Evolutionary conservation across 805 yeast genomes (phyloP), one percentile per base, ranked within the genome.

Genomic region (Barnettozyma californica): DNA sequence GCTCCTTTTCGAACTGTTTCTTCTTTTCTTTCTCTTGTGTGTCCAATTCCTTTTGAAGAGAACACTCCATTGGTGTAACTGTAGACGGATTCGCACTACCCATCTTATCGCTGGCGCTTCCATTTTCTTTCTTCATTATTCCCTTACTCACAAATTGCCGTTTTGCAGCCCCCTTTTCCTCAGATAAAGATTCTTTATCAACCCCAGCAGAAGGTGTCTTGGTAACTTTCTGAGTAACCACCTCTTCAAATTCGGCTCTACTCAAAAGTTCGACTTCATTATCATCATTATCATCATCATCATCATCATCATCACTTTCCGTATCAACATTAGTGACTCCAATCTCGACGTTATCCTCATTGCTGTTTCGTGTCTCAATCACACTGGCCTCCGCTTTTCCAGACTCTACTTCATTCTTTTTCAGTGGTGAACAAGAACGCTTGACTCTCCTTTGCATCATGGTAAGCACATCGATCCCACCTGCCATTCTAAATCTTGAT

Each of bases 1-100:
- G 27, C 23, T 23, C 55, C 42, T 47, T 41, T 53, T 53, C 52
- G 55, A 60, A 11, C 14, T 18, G 38, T 39, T 11, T 39, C 42
- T 21, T 39, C 13, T n/a, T 23, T 20, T 25, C 19, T 39, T 18
- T 39, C 3, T 23, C 50, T 50, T 57, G 52, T 51, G 50, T 47
- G 45, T 31, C 40, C 13, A 27, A n/a, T 25, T 44, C 38, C 42
- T 44, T 29, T 21, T 39, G 19, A 23, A 7, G 27, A 23, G 42
- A 23, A 9, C 3, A 16, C 6, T 18, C 23, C 13, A 4, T 18
- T 20, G 38, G 38, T 5, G 38, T 18, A 18, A 23, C 4, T 10
- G 14, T 9, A n/a, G n/a, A n/a, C n/a, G n/a, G n/a, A 18, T 20
- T 35, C 38, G 9, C 38, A 8, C 4, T 21, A 18, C 6, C 35